Percentiles rank a stretch among this genome's conserved stretches.
phyloP scores from a whole-genome alignment of 73 alveolate species.

The Breviolum minutum region DNA sequence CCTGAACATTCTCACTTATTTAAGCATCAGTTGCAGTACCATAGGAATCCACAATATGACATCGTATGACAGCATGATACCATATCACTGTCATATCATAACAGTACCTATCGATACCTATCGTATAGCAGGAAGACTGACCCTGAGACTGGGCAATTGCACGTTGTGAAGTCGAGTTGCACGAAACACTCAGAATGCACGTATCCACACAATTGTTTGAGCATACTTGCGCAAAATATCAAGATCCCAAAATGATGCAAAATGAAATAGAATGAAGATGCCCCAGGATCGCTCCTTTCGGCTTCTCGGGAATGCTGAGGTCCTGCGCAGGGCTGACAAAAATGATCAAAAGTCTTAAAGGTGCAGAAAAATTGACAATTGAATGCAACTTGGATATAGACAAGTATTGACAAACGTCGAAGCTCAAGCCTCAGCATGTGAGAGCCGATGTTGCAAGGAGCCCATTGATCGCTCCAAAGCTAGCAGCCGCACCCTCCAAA shows the following conservation, averaged over 20 bases:
- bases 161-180: too few relatives aligned
- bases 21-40: neutral
- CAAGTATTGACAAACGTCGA: neutral
- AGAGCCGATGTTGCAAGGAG: neutral
- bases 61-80: too few relatives aligned
- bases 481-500: constrained; percentile 22
- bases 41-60: too few relatives aligned
- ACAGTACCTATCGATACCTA: too few relatives aligned
- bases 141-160: too few relatives aligned
- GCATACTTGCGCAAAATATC: too few relatives aligned
- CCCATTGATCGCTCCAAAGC: constrained; percentile 28
- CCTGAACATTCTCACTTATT: neutral
- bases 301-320: neutral
- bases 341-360: neutral
- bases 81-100: too few relatives aligned
- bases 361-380: too few relatives aligned
- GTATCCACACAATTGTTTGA: too few relatives aligned
- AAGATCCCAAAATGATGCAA: neutral
- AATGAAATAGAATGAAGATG: neutral
- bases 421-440: neutral
- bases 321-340: neutral
- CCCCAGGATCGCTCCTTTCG: neutral
- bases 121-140: too few relatives aligned
- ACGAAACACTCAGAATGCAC: too few relatives aligned
- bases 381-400: too few relatives aligned